Evolutionary conservation across 352 stramenopile species (phyloP).

Genomic region (Globisporangium carolinianum): DNA sequence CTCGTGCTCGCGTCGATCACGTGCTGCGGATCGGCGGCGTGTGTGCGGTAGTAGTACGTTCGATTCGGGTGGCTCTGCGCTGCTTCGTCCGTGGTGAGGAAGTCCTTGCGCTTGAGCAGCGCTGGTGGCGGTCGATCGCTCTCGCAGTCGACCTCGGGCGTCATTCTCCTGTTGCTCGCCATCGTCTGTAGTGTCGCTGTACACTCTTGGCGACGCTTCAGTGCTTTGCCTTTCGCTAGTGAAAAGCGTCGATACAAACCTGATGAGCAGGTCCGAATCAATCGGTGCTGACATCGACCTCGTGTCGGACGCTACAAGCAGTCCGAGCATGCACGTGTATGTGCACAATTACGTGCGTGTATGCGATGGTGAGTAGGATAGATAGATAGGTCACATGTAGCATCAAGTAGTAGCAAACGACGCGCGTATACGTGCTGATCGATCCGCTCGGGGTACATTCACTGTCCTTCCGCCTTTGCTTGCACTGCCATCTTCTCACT

Average conservation of each 20-base stretch:
- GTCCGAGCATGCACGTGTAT: too few species aligned
- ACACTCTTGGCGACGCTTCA: background rate
- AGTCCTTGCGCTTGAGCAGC: constrained; percentile 76
- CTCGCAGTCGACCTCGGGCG: constrained; percentile 27
- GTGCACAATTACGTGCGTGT: too few species aligned
- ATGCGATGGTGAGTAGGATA: too few species aligned
- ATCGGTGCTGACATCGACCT: too few species aligned
- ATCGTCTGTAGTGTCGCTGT: constrained; percentile 11
- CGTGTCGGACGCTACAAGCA: too few species aligned
- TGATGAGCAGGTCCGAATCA: too few species aligned
- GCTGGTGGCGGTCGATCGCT: constrained; percentile 22
- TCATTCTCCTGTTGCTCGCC: constrained; percentile 13
- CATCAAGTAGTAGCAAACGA: too few species aligned
- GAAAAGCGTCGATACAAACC: too few species aligned
- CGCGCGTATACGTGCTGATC: too few species aligned
- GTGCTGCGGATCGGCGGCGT: constrained; percentile 58
- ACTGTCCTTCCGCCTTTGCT: background rate
- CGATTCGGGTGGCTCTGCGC: constrained; percentile 59
- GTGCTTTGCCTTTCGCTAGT: background rate
- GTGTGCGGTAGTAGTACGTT: constrained; percentile 69
- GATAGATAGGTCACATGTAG: too few species aligned
- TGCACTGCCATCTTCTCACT: constrained; percentile 2
- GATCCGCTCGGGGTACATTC: too few species aligned
- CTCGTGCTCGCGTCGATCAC: constrained; percentile 67
- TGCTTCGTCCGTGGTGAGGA: constrained; percentile 53